A percentile compares a stretch with the other conserved stretches of the same genome.
These are phyloP conservation scores for Didymella glomerata DNA, from an alignment of 2,329 filamentous ascomycete species.

Conservation along the genomic window DNA sequence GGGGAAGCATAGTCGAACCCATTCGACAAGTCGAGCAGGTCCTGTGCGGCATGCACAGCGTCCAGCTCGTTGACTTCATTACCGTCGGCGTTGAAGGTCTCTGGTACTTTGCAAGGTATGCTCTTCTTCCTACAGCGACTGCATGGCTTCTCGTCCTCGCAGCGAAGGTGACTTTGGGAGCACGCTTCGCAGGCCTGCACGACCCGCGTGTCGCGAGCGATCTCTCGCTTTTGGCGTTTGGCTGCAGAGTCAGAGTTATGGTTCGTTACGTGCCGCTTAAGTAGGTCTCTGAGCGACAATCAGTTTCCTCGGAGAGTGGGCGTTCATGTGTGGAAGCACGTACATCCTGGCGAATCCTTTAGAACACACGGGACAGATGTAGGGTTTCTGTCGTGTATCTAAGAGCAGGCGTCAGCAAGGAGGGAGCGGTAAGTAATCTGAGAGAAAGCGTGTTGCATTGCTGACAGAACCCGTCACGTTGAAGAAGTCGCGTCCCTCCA, in stretches of 20 bases:
- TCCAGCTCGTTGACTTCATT: slow-evolving; percentile 33
- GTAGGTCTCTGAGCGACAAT: slow-evolving; percentile 52
- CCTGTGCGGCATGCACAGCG: slow-evolving; percentile 43
- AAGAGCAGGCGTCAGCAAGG: slow-evolving; percentile 20
- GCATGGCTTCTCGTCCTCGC: slow-evolving; percentile 64
- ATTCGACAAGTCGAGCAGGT: slow-evolving; percentile 42
- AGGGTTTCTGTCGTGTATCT: slow-evolving; percentile 57
- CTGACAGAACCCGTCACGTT: neutral
- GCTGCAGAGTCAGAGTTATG: slow-evolving; percentile 51
- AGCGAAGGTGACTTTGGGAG: slow-evolving; percentile 62
- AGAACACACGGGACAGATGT: slow-evolving; percentile 55
- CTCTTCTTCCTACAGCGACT: slow-evolving; percentile 60
- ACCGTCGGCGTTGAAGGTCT: slow-evolving; percentile 23
- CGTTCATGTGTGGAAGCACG: slow-evolving; percentile 18
- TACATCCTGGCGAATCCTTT: slow-evolving; percentile 59
- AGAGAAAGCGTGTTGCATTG: neutral
- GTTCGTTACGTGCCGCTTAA: slow-evolving; percentile 61
- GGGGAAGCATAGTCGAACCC: slow-evolving; percentile 31
- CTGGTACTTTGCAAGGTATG: slow-evolving; percentile 53
- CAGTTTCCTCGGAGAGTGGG: slow-evolving; percentile 7
- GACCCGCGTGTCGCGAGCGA: slow-evolving; percentile 39
- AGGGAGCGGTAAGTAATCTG: neutral
- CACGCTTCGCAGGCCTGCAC: slow-evolving; percentile 62
- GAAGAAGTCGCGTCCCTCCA: neutral
- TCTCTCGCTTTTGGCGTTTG: slow-evolving; percentile 38